These are phyloP conservation scores for Mycena epipterygia DNA, from an alignment of 768 basidiomycete genomes.

Conservation along the genomic window DNA sequence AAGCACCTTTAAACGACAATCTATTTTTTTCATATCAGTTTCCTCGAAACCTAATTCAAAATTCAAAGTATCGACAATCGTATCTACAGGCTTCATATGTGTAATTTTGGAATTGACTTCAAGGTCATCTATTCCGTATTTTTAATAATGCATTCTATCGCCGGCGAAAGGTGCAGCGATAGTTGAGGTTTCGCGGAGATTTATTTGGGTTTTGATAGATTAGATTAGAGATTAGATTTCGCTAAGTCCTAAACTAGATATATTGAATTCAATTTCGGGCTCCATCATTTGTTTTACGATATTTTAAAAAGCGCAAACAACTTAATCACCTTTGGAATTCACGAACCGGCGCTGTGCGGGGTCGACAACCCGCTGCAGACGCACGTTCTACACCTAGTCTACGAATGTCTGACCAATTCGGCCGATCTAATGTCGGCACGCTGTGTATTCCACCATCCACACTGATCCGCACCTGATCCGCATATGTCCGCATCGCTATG, in stretches of 20 bases:
- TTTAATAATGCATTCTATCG: neutral
- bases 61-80: constrained; percentile 8
- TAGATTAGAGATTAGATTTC: constrained; percentile 12
- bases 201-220: constrained; percentile 21
- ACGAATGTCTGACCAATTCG: too few species aligned
- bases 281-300: too few species aligned
- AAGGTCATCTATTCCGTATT: constrained; percentile 6
- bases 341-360: constrained; percentile 11
- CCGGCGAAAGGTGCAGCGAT: neutral
- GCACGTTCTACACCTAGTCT: too few species aligned
- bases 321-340: constrained; percentile 9
- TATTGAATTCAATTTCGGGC: too few species aligned
- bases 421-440: too few species aligned
- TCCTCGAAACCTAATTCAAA: constrained; percentile 13
- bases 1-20: constrained; percentile 8
- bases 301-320: neutral
- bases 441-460: too few species aligned
- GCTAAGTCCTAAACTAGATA: too few species aligned
- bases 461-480: too few species aligned
- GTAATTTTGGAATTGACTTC: neutral
- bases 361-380: too few species aligned
- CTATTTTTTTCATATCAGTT: constrained; percentile 4
- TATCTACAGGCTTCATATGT: constrained; percentile 5
- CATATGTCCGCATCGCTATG: too few species aligned
- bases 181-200: constrained; percentile 7